Evolutionary conservation across 2,329 filamentous ascomycete genomes (phyloP).

Genomic region (Fusarium anthophilum): DNA sequence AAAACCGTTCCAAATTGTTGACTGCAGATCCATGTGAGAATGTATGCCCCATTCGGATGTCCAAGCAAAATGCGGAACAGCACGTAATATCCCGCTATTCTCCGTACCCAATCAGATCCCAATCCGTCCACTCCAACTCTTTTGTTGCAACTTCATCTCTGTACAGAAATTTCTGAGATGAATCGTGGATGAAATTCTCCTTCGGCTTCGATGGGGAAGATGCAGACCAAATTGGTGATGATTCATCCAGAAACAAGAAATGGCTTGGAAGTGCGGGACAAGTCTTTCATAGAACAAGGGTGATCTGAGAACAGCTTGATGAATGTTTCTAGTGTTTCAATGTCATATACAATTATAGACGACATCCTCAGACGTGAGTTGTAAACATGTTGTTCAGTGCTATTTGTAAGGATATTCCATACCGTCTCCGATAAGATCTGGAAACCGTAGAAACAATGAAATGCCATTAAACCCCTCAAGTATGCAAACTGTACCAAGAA

Average conservation of each 20-base stretch:
- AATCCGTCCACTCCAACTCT: neutral
- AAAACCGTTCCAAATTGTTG: no score
- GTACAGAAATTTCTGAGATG: fast-evolving
- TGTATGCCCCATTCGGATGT: neutral
- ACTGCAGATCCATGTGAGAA: neutral
- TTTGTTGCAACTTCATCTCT: no score
- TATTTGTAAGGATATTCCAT: no score
- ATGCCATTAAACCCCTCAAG: fast-evolving
- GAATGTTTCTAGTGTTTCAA: no score
- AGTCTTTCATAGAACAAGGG: fast-evolving
- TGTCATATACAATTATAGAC: no score
- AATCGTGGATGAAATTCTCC: neutral
- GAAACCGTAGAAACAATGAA: fast-evolving
- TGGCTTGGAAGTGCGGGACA: no score
- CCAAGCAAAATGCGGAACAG: neutral
- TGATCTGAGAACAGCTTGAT: no score
- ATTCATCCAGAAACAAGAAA: no score
- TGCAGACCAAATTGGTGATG: no score
- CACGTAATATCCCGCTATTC: neutral
- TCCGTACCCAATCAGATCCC: neutral
- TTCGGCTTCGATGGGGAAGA: no score
- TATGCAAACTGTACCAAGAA: fast-evolving
- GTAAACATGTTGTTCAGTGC: neutral
- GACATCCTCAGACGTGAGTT: no score
- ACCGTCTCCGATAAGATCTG: no score